Evolutionary conservation across 2,329 filamentous ascomycete genomes (phyloP).

Genomic region (Ophiostoma sp.): DNA sequence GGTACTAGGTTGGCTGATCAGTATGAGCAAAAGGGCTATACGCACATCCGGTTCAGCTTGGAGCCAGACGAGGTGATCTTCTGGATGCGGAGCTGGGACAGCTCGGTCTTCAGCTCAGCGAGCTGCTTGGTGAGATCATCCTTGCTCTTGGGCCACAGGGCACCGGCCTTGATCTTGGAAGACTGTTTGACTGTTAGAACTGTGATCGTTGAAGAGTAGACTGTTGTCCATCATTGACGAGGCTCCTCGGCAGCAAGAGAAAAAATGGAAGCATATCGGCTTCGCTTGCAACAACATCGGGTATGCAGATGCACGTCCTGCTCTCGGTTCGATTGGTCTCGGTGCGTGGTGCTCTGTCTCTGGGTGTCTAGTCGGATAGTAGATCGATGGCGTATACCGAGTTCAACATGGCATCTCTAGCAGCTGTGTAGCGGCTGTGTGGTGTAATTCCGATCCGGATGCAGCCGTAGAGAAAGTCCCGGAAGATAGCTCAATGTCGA

Average conservation of each 20-base stretch:
- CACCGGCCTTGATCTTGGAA: constrained; percentile 83
- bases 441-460: no score
- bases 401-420: not conserved
- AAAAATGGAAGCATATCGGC: constrained; percentile 13
- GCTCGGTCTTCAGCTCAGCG: constrained; percentile 90
- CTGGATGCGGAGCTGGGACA: constrained; percentile 93
- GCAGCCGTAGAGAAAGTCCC: no score
- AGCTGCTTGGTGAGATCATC: constrained; percentile 95
- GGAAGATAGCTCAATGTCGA: no score
- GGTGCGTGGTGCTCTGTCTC: no score
- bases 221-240: not conserved
- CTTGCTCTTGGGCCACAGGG: constrained; percentile 99
- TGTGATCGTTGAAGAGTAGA: not conserved
- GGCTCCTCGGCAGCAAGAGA: constrained; percentile 28
- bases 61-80: constrained; percentile 93
- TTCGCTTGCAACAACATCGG: not conserved
- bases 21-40: constrained; percentile 13
- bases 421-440: no score
- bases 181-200: constrained; percentile 14
- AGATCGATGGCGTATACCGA: not conserved
- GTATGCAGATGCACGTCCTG: not conserved
- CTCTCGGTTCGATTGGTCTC: not conserved
- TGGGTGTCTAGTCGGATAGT: not conserved
- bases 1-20: no score
- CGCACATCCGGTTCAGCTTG: constrained; percentile 98